phyloP scores from a whole-genome alignment of 2,329 filamentous ascomycete species.

The Pseudogymnoascus destructans region DNA sequence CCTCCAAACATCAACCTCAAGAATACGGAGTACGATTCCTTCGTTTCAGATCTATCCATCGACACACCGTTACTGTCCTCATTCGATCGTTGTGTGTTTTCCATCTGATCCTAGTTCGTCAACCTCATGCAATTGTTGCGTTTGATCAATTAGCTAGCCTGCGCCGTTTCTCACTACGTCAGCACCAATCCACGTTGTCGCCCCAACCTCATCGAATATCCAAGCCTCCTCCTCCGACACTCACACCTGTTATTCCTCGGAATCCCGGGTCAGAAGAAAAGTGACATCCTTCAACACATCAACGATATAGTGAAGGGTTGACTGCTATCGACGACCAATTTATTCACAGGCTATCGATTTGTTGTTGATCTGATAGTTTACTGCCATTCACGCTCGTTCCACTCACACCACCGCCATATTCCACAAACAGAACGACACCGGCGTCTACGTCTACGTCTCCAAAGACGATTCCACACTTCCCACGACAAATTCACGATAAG shows the following conservation, averaged over 20 bases:
- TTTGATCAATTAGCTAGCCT: neutral
- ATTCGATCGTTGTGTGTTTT: neutral
- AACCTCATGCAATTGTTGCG: neutral
- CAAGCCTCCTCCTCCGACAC: neutral
- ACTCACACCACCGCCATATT: neutral
- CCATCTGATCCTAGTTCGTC: neutral
- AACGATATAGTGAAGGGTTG: neutral
- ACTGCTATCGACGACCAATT: neutral
- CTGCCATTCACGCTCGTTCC: conserved; percentile 9
- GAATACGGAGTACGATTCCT: neutral
- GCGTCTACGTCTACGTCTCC: neutral
- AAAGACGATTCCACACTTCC: neutral
- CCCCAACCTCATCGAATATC: neutral
- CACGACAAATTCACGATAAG: neutral
- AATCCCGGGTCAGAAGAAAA: neutral
- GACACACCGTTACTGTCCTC: neutral
- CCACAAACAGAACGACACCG: neutral
- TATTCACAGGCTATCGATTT: neutral
- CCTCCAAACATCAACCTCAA: neutral
- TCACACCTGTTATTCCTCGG: neutral
- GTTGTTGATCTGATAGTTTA: conserved; percentile 2
- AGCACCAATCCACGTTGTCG: conserved; percentile 4
- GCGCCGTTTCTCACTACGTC: neutral
- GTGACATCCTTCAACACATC: neutral
- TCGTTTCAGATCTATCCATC: neutral